phyloP scores from a whole-genome alignment of 2,329 filamentous ascomycete species.

The Xylaria hypoxylon region DNA sequence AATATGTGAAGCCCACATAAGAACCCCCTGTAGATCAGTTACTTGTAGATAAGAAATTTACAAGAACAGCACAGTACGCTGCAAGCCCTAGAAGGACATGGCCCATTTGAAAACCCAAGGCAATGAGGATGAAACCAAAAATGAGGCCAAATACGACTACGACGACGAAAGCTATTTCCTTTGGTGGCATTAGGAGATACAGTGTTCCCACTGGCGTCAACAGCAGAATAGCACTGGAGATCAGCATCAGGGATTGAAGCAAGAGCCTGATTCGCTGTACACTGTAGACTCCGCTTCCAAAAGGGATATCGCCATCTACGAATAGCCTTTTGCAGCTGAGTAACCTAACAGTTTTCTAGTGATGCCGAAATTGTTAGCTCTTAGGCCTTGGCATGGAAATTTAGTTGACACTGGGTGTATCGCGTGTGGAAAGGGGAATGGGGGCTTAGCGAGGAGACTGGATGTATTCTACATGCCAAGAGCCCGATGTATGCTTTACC shows the following conservation, averaged over 20 bases:
- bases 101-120: slow-evolving; percentile 16
- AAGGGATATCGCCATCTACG: neutral
- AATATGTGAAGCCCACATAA: too few species aligned
- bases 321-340: slow-evolving; percentile 9
- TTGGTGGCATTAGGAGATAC: neutral
- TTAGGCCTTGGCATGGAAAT: neutral
- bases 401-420: neutral
- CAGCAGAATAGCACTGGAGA: slow-evolving; percentile 3
- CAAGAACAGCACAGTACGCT: slow-evolving; percentile 25
- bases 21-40: neutral
- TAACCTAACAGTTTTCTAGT: slow-evolving; percentile 6
- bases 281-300: slow-evolving; percentile 8
- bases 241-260: slow-evolving; percentile 7
- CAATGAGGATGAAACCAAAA: slow-evolving; percentile 16
- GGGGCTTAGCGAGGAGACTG: neutral
- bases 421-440: neutral
- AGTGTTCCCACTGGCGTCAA: slow-evolving; percentile 23
- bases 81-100: slow-evolving; percentile 19
- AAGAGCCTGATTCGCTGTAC: neutral
- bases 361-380: neutral
- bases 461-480: neutral
- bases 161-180: slow-evolving; percentile 1
- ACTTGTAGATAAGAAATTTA: slow-evolving; percentile 5
- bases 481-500: neutral
- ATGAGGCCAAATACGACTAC: slow-evolving; percentile 8